These are phyloP conservation scores for Penicillium manginii DNA, from an alignment of 495 filamentous ascomycete genomes.

Conservation along the genomic window DNA sequence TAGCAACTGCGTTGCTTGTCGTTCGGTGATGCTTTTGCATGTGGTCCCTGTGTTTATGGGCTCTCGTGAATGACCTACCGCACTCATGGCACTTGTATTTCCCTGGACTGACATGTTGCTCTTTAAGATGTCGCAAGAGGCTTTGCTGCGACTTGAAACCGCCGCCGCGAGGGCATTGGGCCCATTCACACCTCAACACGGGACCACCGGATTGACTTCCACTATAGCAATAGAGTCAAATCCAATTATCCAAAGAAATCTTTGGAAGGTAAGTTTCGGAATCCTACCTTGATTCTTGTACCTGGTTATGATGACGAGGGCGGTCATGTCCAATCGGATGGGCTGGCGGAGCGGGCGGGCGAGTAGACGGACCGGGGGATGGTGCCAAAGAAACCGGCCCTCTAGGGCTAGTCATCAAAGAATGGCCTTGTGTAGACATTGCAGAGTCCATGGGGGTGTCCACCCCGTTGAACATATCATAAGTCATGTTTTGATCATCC, in stretches of 20 bases:
- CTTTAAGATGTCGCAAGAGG: not conserved
- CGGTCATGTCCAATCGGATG: no score
- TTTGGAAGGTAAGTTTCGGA: not conserved
- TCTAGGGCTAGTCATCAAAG: not conserved
- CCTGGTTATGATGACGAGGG: not conserved
- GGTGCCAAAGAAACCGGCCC: not conserved
- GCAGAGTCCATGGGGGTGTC: not conserved
- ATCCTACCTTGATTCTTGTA: not conserved
- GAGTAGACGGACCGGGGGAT: not conserved
- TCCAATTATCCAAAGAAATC: not conserved
- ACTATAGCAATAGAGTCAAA: no score
- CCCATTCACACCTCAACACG: not conserved
- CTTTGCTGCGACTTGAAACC: not conserved
- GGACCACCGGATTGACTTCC: not conserved
- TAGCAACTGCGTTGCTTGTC: no score
- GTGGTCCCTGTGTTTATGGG: not conserved
- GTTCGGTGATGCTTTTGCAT: not conserved
- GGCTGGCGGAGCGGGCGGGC: no score
- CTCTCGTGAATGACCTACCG: not conserved
- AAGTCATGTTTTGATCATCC: no score
- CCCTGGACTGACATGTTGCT: not conserved
- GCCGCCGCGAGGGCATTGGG: not conserved
- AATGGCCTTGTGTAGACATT: not conserved
- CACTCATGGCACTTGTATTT: not conserved
- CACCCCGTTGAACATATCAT: no score